phyloP scores from a whole-genome alignment of 2,329 filamentous ascomycete species.

The Trichoderma sp. region DNA sequence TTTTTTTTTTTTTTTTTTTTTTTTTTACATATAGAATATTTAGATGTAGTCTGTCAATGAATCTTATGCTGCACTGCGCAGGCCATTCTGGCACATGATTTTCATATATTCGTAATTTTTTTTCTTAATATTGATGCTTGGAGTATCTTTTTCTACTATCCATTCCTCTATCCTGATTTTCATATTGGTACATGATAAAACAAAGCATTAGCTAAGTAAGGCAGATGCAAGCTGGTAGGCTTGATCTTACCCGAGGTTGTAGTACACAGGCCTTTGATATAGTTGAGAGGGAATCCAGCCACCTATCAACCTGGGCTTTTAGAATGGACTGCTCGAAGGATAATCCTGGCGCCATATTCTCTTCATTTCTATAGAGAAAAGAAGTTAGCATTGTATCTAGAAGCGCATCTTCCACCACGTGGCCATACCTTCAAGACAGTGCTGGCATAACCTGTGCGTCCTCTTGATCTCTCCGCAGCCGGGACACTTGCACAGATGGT shows the following conservation, averaged over 20 bases:
- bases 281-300: conserved; percentile 26
- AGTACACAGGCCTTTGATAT: conserved; percentile 38
- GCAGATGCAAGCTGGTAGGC: conserved; percentile 40
- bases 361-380: conserved; percentile 45
- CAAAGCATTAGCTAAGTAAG: conserved; percentile 36
- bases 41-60: background rate
- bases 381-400: background rate
- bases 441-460: conserved; percentile 83
- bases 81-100: background rate
- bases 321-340: conserved; percentile 39
- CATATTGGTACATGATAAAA: conserved; percentile 27
- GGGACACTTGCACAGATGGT: conserved; percentile 82
- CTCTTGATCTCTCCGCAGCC: conserved; percentile 86
- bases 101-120: background rate
- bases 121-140: background rate
- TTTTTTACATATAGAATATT: background rate
- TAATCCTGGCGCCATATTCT: conserved; percentile 47
- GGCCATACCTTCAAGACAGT: conserved; percentile 77
- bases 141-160: conserved; percentile 1
- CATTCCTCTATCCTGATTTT: conserved; percentile 12
- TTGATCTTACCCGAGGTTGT: conserved; percentile 34
- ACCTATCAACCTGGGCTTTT: conserved; percentile 25
- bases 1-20: background rate
- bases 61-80: background rate
- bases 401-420: background rate